Evolutionary conservation across 2,329 filamentous ascomycete species (phyloP), one percentile per base, ranked within the genome.

Genomic region (Phyllosticta citribraziliensis): DNA sequence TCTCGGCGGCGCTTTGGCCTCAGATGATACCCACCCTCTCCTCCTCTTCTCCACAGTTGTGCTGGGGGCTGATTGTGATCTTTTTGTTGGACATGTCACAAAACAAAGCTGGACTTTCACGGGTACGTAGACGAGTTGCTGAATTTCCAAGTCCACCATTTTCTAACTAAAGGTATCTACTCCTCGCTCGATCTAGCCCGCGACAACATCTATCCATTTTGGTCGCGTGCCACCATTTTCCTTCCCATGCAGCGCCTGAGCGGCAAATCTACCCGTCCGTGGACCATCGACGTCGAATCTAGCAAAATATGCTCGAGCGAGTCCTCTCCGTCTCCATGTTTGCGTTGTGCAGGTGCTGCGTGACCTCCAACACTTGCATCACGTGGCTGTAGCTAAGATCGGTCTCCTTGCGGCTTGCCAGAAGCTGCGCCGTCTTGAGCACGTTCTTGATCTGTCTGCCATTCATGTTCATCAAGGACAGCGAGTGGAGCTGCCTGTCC

Each of bases 371-470:
- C 2, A 73, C 74, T 5, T 69, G 72, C 3, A 70, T 58, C 51
- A 74, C 70, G 60, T 73, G 70, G 12, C 70, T 67, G 60, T 67
- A 63, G 27, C 62, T 66, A 65, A 73, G 55, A 56, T 64, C 64
- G 1, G 59, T 64, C 14, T 67, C 63, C 56, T 67, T 66, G 9
- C 68, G 61, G 22, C 61, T 61, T 10, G 68, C 68, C 22, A 70
- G 62, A 47, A 70, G 52, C 61, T 74, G 71, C 11, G 74, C 74
- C 33, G 73, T 75, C 69, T 77, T 76, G 19, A 76, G 63, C 51
- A 70, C 66, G 64, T 73, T 77, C 71, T 73, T 77, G 33, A 78
- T 77, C 67, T 77, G 74, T 25, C 74, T 64, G 6, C 74, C 74
- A 62, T 76, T 76, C 61, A 76, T 65, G 53, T 67, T 62, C 62